Percentiles rank a stretch among this genome's conserved stretches.
These are phyloP conservation scores for Vigna reflexopilosa DNA, from an alignment of 306 rosid species.

Conservation along the genomic window DNA sequence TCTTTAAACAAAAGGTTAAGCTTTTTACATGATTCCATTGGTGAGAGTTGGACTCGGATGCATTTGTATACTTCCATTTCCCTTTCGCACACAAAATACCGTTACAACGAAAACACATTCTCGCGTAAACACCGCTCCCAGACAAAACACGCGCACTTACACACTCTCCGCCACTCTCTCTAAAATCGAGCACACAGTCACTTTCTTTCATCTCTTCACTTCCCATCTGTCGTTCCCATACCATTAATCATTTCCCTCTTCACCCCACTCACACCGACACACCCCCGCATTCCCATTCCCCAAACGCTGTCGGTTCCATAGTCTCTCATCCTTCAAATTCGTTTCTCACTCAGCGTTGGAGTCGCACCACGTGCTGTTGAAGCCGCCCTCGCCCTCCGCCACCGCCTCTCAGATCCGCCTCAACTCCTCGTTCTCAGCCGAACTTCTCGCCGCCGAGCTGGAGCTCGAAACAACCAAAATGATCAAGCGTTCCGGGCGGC, in stretches of 20 bases:
- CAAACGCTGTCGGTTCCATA: background rate
- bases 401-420: constrained; percentile 72
- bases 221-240: background rate
- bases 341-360: constrained; percentile 52
- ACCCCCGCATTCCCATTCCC: background rate
- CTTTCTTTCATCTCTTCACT: background rate
- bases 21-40: too few relatives aligned
- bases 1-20: too few relatives aligned
- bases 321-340: background rate
- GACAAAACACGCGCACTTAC: background rate
- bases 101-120: background rate
- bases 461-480: constrained; percentile 63
- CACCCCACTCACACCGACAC: background rate
- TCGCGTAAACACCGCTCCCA: background rate
- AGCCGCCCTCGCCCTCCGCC: constrained; percentile 59
- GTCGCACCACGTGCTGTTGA: constrained; percentile 55
- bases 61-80: background rate
- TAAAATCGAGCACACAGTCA: background rate
- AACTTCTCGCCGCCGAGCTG: constrained; percentile 48
- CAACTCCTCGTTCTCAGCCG: constrained; percentile 73
- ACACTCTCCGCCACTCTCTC: background rate
- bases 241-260: background rate
- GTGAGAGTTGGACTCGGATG: too few relatives aligned
- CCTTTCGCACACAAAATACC: background rate
- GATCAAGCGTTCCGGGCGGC: constrained; percentile 66